Base-by-base conservation (phyloP, 768 basidiomycete species). In the Leucocoprinus birnbaumii region DNA sequence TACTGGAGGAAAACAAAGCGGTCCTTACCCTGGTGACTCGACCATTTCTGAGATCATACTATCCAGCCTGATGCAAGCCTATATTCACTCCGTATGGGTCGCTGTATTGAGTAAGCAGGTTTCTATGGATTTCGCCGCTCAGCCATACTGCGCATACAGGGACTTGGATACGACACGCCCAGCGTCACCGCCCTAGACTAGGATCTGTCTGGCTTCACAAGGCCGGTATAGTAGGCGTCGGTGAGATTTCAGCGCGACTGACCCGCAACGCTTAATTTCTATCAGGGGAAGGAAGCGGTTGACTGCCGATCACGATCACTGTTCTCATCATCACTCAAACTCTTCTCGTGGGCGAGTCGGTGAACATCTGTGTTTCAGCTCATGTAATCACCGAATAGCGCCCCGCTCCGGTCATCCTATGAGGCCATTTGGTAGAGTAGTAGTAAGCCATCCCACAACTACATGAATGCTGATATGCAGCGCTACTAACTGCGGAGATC, bases 31-130 rank as follows among this genome's bases (percentile, higher is more conserved):
- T 40, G n/a, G 44, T 49, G 40, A 48, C 54, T 55, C 47, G 22
- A 43, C 47, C 48, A 55, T 24, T 41, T 42, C 45, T 40, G n/a
- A 47, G 46, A 55, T 55, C 45, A 48, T 47, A 18, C 22, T 48
- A n/a, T 21, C 47, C 47, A 43, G 46, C 27, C 41, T 53, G 51
- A 53, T 53, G 51, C 43, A 22, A 38, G 22, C 31, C 11, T 51
- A n/a, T 31, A 16, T 55, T 48, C 41, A 24, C 44, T 55, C 54
- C 54, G 54, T 26, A 43, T 18, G 54, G 14, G 40, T 43, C 54
- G 54, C 35, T 18, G 48, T 48, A 55, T 55, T 55, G 54, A 48
- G 40, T 55, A 55, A 55, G 54, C 54, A 49, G 9, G 54, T 34
- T 35, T 43, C 40, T 34, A 42, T 41, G 24, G 41, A 43, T 35